phyloP scores from a whole-genome alignment of 345 rosid species.

The Populus euphratica region DNA sequence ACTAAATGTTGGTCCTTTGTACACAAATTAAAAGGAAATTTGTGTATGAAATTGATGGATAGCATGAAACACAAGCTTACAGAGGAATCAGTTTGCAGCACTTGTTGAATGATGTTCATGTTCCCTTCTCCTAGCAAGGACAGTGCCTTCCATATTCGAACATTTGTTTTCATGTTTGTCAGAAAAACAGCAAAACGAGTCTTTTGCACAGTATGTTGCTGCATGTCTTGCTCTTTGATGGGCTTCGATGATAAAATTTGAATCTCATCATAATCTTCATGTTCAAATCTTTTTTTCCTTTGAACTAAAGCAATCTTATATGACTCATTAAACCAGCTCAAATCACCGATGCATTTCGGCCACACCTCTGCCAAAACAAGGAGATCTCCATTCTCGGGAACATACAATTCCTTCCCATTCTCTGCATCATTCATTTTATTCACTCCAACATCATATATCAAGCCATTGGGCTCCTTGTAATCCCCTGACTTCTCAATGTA shows the following conservation, averaged over 20 bases:
- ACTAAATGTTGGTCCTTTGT: too few relatives aligned
- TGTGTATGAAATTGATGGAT: background rate
- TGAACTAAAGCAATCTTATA: constrained; percentile 5
- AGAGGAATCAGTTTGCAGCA: background rate
- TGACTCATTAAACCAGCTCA: background rate
- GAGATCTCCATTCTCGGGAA: constrained; percentile 4
- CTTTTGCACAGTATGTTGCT: background rate
- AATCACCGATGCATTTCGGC: constrained; percentile 1
- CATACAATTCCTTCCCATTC: background rate
- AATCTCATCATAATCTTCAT: constrained; percentile 2
- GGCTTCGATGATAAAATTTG: background rate
- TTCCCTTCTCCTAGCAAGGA: background rate
- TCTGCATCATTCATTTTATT: background rate
- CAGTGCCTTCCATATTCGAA: constrained; percentile 5
- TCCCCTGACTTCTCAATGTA: background rate
- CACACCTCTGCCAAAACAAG: background rate
- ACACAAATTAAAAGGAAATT: too few relatives aligned
- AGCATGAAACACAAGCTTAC: background rate
- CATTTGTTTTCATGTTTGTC: constrained; percentile 4
- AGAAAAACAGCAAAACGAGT: constrained; percentile 3
- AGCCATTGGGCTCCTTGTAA: background rate
- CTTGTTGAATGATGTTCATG: background rate
- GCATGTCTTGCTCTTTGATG: constrained; percentile 2
- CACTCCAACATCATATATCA: background rate
- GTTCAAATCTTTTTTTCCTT: background rate